A percentile compares a stretch with the other conserved stretches of the same genome.
These are phyloP conservation scores for Solanum dulcamara DNA, from an alignment of 257 asterid species.

Conservation along the genomic window DNA sequence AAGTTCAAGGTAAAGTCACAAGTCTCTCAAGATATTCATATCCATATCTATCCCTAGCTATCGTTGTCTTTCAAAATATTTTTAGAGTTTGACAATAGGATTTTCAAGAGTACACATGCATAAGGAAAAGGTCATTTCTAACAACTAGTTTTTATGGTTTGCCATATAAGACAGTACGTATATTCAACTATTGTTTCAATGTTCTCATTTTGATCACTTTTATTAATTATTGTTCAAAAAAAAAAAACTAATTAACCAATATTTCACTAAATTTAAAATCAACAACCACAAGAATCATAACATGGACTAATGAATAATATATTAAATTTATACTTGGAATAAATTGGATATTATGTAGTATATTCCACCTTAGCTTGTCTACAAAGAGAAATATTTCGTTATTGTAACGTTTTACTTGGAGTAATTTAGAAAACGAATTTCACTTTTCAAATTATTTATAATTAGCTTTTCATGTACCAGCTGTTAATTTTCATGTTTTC, in stretches of 20 bases:
- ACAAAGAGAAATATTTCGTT: not conserved
- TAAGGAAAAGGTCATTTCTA: not conserved
- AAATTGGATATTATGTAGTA: not conserved
- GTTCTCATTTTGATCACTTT: not conserved
- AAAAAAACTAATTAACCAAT: not conserved
- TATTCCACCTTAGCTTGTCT: not conserved
- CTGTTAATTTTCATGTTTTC: not conserved
- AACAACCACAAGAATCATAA: not conserved
- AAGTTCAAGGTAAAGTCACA: not conserved
- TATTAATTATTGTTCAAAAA: not conserved
- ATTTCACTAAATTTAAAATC: not conserved
- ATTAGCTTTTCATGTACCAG: not conserved
- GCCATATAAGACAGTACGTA: not conserved
- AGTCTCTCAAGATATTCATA: not conserved
- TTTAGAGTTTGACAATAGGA: not conserved
- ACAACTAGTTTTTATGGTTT: not conserved
- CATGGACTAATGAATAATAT: not conserved
- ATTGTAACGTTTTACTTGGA: not conserved
- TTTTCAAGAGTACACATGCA: not conserved
- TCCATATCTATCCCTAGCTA: not conserved
- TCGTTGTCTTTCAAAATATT: not conserved
- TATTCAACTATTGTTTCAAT: not conserved
- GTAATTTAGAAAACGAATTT: not conserved
- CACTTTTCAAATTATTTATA: not conserved
- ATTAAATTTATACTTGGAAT: not conserved